phyloP scores from a whole-genome alignment of 345 rosid genomes.

The Syzygium aromaticum region DNA sequence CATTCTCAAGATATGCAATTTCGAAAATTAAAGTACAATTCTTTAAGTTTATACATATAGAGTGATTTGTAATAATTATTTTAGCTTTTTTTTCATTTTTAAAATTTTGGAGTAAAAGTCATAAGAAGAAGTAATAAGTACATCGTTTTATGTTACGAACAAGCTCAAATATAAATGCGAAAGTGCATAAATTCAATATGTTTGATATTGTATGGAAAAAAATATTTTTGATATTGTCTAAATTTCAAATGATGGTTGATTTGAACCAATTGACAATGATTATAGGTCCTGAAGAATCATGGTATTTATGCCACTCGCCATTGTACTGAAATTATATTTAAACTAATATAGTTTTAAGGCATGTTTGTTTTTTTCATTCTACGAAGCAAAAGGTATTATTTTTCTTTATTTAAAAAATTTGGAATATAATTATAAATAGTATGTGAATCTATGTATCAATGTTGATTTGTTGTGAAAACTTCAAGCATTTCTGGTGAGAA shows the following conservation, averaged over 20 bases:
- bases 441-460: not conserved
- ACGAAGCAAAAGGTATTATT: not conserved
- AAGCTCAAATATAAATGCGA: not conserved
- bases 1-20: not conserved
- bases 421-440: not conserved
- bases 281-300: not conserved
- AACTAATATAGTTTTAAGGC: not conserved
- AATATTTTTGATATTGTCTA: not conserved
- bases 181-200: not conserved
- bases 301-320: not conserved
- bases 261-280: not conserved
- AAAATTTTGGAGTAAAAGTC: not conserved
- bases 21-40: not conserved
- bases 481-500: not conserved
- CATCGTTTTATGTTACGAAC: not conserved
- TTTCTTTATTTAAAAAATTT: not conserved
- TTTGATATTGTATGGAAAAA: not conserved
- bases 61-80: not conserved
- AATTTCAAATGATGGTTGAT: not conserved
- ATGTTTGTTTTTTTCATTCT: not conserved
- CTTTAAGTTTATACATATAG: not conserved
- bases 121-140: not conserved
- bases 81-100: not conserved
- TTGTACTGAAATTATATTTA: not conserved
- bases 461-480: not conserved